These are phyloP conservation scores for Malus sylvestris DNA, from an alignment of 306 rosid genomes.

Conservation along the genomic window DNA sequence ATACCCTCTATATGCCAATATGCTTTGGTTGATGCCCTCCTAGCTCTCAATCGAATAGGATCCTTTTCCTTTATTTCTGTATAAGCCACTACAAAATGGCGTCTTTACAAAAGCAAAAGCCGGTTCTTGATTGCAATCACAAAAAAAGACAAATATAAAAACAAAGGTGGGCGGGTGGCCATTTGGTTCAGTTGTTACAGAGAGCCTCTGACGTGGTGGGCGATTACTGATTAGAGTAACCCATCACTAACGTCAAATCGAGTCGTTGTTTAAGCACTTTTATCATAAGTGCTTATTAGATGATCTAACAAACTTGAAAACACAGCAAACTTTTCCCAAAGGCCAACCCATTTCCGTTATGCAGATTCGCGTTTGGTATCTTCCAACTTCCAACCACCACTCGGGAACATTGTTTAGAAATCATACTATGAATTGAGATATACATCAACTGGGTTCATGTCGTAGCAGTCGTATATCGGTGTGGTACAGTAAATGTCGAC, in stretches of 20 bases:
- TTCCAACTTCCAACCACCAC: slow-evolving; percentile 21
- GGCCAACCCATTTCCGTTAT: slow-evolving; percentile 8
- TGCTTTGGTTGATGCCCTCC: neutral
- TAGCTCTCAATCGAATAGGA: neutral
- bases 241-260: slow-evolving; percentile 21
- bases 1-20: neutral
- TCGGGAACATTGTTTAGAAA: neutral
- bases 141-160: neutral
- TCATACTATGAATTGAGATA: neutral
- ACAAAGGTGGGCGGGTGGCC: slow-evolving; percentile 11
- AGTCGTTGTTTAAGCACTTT: slow-evolving; percentile 12
- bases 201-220: slow-evolving; percentile 6
- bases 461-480: neutral
- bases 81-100: neutral
- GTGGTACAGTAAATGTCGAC: neutral
- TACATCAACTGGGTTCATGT: neutral
- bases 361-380: slow-evolving; percentile 15
- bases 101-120: neutral
- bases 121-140: neutral
- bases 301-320: slow-evolving; percentile 18
- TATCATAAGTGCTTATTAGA: neutral
- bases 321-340: slow-evolving; percentile 15
- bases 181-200: slow-evolving; percentile 28
- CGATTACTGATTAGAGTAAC: neutral
- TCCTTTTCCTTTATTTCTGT: neutral